A percentile compares a stretch with the other conserved stretches of the same genome.
Evolutionary conservation across 2,329 filamentous ascomycete genomes (phyloP).

Genomic region (Exophiala bonariae): DNA sequence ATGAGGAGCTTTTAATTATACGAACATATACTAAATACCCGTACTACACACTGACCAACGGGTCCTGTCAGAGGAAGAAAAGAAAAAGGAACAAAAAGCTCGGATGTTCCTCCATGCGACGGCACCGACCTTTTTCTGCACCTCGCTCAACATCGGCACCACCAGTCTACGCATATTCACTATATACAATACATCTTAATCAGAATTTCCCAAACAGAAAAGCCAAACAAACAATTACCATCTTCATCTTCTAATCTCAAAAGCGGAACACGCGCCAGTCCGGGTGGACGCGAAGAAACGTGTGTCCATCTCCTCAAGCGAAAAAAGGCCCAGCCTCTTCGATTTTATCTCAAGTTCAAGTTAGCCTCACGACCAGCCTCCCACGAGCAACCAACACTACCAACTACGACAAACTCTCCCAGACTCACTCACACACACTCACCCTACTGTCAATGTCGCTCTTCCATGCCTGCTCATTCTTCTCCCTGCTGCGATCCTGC

Average conservation of each 20-base stretch:
- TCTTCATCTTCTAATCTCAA: not conserved
- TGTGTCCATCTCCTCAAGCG: constrained; percentile 10
- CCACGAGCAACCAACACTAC: constrained; percentile 23
- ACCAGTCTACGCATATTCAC: not conserved
- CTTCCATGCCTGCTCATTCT: constrained; percentile 2
- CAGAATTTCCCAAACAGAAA: not conserved
- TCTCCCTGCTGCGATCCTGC: constrained; percentile 10
- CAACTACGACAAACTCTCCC: not conserved
- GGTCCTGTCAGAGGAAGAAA: not conserved
- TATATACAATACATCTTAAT: not conserved
- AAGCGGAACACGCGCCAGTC: not conserved
- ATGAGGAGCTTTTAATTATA: too few species aligned
- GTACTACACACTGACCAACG: not conserved
- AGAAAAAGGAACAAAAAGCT: not conserved
- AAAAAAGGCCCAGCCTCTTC: constrained; percentile 20
- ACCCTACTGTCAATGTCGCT: constrained; percentile 19
- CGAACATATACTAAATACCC: too few species aligned
- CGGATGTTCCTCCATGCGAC: not conserved
- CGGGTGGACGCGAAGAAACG: constrained; percentile 1
- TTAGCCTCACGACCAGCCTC: constrained; percentile 2
- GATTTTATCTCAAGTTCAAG: constrained; percentile 13
- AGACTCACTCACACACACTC: not conserved
- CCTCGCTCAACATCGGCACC: not conserved
- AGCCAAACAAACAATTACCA: not conserved
- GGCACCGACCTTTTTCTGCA: not conserved